Conservation (phyloP, 73 alveolate species). For the Breviolum minutum region DNA sequence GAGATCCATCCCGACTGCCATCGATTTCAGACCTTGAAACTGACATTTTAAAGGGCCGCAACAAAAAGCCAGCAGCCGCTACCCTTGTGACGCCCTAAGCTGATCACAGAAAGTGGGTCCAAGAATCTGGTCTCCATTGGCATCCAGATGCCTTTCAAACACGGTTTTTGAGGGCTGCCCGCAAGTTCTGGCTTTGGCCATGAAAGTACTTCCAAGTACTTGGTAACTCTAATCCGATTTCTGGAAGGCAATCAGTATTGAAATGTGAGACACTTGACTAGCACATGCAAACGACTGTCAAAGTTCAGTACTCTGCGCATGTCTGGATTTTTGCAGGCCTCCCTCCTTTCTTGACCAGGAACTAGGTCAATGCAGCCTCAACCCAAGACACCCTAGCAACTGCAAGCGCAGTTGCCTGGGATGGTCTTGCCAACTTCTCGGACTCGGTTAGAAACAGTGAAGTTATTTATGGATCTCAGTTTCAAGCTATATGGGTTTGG, state of each 20-base stretch:
- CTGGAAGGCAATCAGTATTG: no score
- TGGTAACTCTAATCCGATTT: no score
- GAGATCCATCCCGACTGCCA: constrained; percentile 93
- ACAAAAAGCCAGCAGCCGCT: background rate
- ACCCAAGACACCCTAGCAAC: no score
- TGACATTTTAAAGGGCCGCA: no score
- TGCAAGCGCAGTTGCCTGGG: background rate
- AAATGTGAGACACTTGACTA: background rate
- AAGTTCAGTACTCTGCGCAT: no score
- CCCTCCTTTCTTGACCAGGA: constrained; percentile 19
- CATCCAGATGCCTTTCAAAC: constrained; percentile 22
- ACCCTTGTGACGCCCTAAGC: background rate
- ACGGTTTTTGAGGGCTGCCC: no score
- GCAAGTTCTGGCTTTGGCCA: no score
- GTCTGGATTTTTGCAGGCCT: background rate
- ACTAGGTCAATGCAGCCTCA: constrained; percentile 48
- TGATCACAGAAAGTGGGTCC: constrained; percentile 49
- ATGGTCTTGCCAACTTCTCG: background rate
- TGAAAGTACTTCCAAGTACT: no score
- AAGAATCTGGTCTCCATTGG: background rate
- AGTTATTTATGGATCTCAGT: background rate
- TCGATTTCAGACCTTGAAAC: constrained; percentile 63
- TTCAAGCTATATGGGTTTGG: constrained; percentile 67
- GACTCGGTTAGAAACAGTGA: background rate
- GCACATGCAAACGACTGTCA: background rate